These are phyloP conservation scores for Pythium angustatum DNA, from an alignment of 352 stramenopile species.

Conservation along the genomic window DNA sequence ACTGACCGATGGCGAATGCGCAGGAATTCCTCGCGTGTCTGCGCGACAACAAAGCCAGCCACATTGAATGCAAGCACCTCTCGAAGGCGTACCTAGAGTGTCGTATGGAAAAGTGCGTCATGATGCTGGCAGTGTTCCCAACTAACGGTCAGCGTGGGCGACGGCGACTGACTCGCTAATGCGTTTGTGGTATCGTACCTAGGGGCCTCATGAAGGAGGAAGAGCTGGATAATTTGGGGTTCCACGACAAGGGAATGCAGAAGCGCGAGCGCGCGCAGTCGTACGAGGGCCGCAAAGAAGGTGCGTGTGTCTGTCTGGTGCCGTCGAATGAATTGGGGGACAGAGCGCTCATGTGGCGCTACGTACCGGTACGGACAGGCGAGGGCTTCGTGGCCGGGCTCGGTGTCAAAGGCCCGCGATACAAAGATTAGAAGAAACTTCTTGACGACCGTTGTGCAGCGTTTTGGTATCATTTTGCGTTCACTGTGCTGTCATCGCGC, in stretches of 20 bases:
- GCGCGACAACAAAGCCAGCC: constrained; percentile 72
- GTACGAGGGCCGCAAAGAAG: constrained; percentile 75
- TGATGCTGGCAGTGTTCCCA: not conserved
- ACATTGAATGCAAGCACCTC: constrained; percentile 91
- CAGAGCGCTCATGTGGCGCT: too few species aligned
- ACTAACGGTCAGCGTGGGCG: not conserved
- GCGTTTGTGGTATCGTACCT: not conserved
- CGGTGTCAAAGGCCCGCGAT: constrained; percentile 69
- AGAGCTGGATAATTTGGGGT: constrained; percentile 80
- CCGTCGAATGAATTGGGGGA: too few species aligned
- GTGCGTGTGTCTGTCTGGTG: constrained; percentile 27
- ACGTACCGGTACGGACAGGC: constrained; percentile 28
- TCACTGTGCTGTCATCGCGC: not conserved
- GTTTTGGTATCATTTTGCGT: not conserved
- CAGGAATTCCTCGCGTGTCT: constrained; percentile 86
- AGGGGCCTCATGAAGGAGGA: constrained; percentile 86
- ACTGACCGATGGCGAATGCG: not conserved
- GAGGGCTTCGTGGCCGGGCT: constrained; percentile 83
- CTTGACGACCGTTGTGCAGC: not conserved
- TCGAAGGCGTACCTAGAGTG: constrained; percentile 88
- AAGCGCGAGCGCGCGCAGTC: constrained; percentile 46
- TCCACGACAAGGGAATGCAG: constrained; percentile 80
- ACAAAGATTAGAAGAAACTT: constrained; percentile 43
- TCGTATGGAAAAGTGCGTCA: constrained; percentile 87
- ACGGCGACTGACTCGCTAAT: not conserved